Percentiles rank a stretch among this genome's conserved stretches.
Conservation (phyloP, 2,329 filamentous ascomycete genomes). For the Claviceps digitariae region DNA sequence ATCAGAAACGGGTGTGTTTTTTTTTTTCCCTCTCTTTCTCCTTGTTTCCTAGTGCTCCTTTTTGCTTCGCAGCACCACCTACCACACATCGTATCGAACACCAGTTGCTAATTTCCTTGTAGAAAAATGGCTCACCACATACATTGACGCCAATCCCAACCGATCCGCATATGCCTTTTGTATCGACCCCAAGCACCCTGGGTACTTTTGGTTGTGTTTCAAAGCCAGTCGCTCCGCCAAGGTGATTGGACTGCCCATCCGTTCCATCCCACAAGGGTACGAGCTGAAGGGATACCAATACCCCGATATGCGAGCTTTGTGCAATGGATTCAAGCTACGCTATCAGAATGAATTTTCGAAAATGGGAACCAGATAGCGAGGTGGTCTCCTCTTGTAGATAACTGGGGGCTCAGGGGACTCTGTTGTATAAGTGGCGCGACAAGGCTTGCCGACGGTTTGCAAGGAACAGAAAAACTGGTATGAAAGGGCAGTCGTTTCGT, state of each 20-base stretch:
- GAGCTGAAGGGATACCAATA: slow-evolving; percentile 82
- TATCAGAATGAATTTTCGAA: slow-evolving; percentile 54
- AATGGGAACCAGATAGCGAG: slow-evolving; percentile 28
- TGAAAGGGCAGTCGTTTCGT: no score
- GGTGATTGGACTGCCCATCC: slow-evolving; percentile 70
- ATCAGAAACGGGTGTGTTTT: slow-evolving; percentile 65
- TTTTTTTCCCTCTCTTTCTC: neutral
- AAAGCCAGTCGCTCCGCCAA: slow-evolving; percentile 69
- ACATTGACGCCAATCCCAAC: slow-evolving; percentile 90
- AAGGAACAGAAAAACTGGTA: no score
- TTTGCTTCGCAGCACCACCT: neutral
- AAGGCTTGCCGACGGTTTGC: no score
- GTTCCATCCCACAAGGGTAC: slow-evolving; percentile 85
- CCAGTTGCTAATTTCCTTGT: slow-evolving; percentile 6
- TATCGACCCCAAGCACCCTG: slow-evolving; percentile 79
- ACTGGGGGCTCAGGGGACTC: no score
- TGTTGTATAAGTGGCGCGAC: no score
- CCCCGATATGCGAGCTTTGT: slow-evolving; percentile 86
- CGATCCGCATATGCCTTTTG: slow-evolving; percentile 93
- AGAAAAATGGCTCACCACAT: slow-evolving; percentile 95
- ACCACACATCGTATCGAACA: no score
- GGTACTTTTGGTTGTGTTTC: slow-evolving; percentile 94
- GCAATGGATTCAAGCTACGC: slow-evolving; percentile 91
- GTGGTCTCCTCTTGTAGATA: neutral
- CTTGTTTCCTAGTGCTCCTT: neutral